Conservation (phyloP, 2,329 filamentous ascomycete species). For the Microsporum canis region DNA sequence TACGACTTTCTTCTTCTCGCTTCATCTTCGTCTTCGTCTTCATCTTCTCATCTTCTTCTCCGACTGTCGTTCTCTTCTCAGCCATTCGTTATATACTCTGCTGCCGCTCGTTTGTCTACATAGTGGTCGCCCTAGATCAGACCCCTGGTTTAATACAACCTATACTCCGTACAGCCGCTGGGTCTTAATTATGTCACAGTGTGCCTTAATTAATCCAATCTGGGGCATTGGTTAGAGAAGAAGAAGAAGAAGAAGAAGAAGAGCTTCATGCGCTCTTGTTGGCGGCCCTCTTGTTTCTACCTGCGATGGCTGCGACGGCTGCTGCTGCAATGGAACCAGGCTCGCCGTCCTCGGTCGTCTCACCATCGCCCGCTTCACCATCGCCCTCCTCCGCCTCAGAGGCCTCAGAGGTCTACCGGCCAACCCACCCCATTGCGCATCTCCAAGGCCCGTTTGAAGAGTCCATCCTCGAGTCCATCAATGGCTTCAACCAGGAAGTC, state of each 20-base stretch:
- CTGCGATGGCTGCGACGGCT: neutral
- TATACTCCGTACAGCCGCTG: neutral
- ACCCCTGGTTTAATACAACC: neutral
- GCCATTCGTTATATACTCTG: neutral
- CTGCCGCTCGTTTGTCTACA: neutral
- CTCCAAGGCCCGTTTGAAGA: slow-evolving; percentile 37
- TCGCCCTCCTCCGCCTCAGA: neutral
- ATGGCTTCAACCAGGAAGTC: slow-evolving; percentile 18
- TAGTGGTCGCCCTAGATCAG: neutral
- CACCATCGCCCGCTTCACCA: neutral
- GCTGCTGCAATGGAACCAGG: neutral
- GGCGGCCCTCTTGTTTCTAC: neutral
- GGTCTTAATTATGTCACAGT: neutral
- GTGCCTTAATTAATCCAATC: neutral
- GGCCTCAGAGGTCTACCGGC: neutral
- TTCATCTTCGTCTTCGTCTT: neutral
- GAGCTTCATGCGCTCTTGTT: neutral
- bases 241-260: neutral
- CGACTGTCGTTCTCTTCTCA: neutral
- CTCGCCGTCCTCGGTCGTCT: neutral
- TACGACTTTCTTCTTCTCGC: too few relatives aligned
- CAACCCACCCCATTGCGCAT: slow-evolving; percentile 30
- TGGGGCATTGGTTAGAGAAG: neutral
- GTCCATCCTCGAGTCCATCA: slow-evolving; percentile 31
- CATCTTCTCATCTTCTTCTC: neutral